Percentiles rank a stretch among this genome's conserved stretches.
phyloP scores from a whole-genome alignment of 2,329 filamentous ascomycete genomes.

The Penicillium expansum region DNA sequence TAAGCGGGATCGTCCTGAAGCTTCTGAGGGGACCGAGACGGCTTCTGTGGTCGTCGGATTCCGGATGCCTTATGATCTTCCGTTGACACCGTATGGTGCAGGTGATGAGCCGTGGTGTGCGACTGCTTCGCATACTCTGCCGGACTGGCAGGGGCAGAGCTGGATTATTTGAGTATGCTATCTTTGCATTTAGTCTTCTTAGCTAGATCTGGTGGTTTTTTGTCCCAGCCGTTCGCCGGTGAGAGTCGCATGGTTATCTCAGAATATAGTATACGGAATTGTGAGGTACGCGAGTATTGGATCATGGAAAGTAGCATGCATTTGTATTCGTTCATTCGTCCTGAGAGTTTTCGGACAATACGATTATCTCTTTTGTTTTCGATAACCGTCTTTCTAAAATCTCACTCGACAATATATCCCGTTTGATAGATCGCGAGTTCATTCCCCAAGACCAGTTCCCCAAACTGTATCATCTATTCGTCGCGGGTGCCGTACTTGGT shows the following conservation, averaged over 20 bases:
- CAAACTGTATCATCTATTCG: conserved; percentile 11
- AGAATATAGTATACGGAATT: background rate
- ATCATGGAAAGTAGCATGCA: conserved; percentile 11
- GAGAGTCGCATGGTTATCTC: background rate
- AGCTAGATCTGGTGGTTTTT: background rate
- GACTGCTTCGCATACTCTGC: conserved; percentile 56
- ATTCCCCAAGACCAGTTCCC: background rate
- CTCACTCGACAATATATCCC: background rate
- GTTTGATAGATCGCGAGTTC: background rate
- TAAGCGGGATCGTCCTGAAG: conserved; percentile 55
- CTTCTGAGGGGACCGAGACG: background rate
- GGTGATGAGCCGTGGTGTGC: conserved; percentile 76
- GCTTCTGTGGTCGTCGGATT: conserved; percentile 58
- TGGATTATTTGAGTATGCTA: conserved; percentile 57
- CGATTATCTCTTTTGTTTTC: background rate
- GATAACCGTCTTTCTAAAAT: background rate
- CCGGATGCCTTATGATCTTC: conserved; percentile 79
- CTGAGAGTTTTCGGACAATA: background rate
- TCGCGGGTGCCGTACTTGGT: conserved; percentile 55
- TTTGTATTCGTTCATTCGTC: conserved; percentile 6
- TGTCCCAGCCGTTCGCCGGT: background rate
- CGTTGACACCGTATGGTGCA: conserved; percentile 62
- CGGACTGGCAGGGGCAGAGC: conserved; percentile 55
- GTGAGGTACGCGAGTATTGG: background rate
- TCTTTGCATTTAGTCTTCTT: background rate